Conservation (phyloP, 306 rosid genomes). For the Sindora glabra region DNA sequence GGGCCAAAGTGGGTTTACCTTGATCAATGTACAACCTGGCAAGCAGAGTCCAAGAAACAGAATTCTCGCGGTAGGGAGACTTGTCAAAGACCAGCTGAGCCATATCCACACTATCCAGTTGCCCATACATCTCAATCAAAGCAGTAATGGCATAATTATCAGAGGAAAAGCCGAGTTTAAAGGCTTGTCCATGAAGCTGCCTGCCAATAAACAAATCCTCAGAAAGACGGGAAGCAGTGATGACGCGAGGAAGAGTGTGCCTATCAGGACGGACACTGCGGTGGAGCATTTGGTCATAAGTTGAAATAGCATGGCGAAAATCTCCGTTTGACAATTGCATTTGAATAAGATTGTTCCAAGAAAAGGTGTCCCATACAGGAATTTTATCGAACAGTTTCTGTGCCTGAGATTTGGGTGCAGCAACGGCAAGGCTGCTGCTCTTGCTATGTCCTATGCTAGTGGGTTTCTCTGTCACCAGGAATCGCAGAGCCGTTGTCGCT, state of each 20-base stretch:
- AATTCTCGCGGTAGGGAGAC: conserved; percentile 22
- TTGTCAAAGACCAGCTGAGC: conserved; percentile 42
- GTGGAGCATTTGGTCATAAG: conserved; percentile 45
- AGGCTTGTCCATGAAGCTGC: conserved; percentile 53
- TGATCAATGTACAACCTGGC: conserved; percentile 36
- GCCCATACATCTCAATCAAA: conserved; percentile 52
- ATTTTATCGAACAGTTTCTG: conserved; percentile 47
- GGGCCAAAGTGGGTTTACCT: conserved; percentile 37
- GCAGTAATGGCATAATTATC: conserved; percentile 42
- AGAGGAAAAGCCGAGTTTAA: conserved; percentile 44
- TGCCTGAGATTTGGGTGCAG: neutral
- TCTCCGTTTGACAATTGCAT: conserved; percentile 37
- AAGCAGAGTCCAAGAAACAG: conserved; percentile 59
- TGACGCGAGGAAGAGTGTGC: conserved; percentile 59
- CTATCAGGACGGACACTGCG: conserved; percentile 49
- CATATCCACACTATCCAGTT: conserved; percentile 27
- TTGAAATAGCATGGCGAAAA: conserved; percentile 22
- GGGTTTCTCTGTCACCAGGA: neutral
- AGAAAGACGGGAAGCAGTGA: conserved; percentile 41
- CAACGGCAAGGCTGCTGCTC: neutral
- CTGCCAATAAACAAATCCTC: conserved; percentile 32
- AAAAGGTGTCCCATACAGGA: conserved; percentile 45
- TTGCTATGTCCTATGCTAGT: neutral
- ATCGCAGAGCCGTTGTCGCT: neutral
- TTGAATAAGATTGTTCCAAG: conserved; percentile 66